Evolutionary conservation across 805 yeast genomes (phyloP), one percentile per base, ranked within the genome.

Genomic region (Wickerhamiella slavikovae): DNA sequence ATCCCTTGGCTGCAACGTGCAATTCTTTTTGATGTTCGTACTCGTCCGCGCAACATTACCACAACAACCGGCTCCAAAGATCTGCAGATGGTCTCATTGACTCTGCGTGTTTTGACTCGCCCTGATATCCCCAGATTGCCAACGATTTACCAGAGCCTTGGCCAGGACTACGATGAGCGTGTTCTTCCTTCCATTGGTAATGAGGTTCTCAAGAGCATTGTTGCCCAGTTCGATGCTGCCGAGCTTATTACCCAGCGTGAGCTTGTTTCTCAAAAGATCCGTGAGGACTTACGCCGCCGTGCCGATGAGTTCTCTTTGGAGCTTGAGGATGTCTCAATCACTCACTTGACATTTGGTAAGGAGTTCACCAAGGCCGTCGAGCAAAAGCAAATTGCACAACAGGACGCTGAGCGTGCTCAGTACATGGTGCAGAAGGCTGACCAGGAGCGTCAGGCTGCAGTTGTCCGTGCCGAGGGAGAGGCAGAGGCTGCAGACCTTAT

Each of bases 281-380:
- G 92, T 51, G 72, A 68, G 44, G 98, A 89, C 50, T 66, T 89
- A 39, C 64, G 76, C 29, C 59, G 61, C 38, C 67, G 98, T 48
- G 93, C 95, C 10, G 52, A 54, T 35, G 95, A 89, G 55, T 89
- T 89, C 60, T 68, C 76, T 55, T 83, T 89, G 48, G 75, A 66
- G 49, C 66, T 89, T 42, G 98, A 89, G 55, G 98, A 89, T 55
- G 98, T 89, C 30, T 78, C 94, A 16, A 89, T 89, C 41, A 89
- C 98, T 11, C 98, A 89, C 56, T 73, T 89, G 79, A 79, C 95
- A 1, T 89, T 89, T 52, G 96, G 98, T 31, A 67, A 65, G 39
- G 98, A 89, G 50, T 89, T 89, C 61, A 89, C 98, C 31, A 83
- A 78, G 55, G 96, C 98, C 20, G 98, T 89, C 35, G 98, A 89